Evolutionary conservation across 2,329 filamentous ascomycete species (phyloP).

Genomic region (Trichoderma asperellum): DNA sequence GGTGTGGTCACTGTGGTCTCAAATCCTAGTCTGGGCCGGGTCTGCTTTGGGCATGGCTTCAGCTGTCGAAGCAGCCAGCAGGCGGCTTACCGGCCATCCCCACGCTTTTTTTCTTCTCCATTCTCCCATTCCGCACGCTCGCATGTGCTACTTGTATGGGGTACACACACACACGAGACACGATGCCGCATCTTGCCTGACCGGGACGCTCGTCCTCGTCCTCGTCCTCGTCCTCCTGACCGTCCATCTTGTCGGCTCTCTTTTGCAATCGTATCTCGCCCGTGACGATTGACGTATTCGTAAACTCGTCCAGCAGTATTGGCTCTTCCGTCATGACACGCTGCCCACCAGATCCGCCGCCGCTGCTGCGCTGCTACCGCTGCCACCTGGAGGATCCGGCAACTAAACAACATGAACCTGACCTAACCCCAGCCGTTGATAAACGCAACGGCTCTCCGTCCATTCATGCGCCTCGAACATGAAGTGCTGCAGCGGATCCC

Average conservation of each 20-base stretch:
- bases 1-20: constrained; percentile 19
- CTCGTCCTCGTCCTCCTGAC: not conserved
- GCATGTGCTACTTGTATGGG: not conserved
- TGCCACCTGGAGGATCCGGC: not conserved
- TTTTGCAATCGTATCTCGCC: not conserved
- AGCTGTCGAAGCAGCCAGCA: not conserved
- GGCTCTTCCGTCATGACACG: not conserved
- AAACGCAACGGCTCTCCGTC: not conserved
- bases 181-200: not conserved
- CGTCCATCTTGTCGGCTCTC: not conserved
- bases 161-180: not conserved
- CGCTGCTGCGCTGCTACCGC: not conserved
- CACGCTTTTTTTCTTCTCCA: constrained; percentile 12
- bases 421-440: constrained; percentile 14
- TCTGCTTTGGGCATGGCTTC: constrained; percentile 21
- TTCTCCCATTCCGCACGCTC: not conserved
- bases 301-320: not conserved
- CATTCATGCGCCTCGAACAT: constrained; percentile 21
- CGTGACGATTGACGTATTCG: not conserved
- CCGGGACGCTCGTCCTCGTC: not conserved
- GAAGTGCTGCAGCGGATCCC: constrained; percentile 25
- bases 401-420: constrained; percentile 1
- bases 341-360: not conserved
- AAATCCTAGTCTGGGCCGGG: constrained; percentile 11
- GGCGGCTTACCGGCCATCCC: constrained; percentile 21